A percentile compares a stretch with the other conserved stretches of the same genome.
Evolutionary conservation across 164 flowering plant genomes (phyloP).

Genomic region (Macadamia integrifolia): DNA sequence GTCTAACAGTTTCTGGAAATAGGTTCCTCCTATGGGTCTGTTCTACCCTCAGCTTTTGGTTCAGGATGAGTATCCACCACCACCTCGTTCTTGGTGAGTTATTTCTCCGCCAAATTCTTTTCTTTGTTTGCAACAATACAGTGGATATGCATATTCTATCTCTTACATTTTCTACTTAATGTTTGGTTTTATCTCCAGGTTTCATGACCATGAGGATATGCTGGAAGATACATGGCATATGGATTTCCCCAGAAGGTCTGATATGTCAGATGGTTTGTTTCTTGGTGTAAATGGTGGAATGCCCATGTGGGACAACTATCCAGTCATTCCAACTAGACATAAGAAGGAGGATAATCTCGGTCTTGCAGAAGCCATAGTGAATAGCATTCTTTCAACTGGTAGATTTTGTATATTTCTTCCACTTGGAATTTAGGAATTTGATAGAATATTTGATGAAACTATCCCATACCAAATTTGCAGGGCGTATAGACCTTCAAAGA

Average conservation of each 20-base stretch:
- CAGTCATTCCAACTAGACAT: conserved; percentile 47
- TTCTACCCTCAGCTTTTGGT: conserved; percentile 89
- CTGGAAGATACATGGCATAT: conserved; percentile 81
- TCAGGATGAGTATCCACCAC: conserved; percentile 86
- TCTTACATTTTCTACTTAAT: background rate
- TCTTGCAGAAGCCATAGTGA: conserved; percentile 92
- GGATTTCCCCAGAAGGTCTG: conserved; percentile 68
- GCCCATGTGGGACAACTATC: conserved; percentile 83
- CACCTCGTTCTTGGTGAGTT: conserved; percentile 82
- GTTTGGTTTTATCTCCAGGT: conserved; percentile 41
- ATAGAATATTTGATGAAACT: background rate
- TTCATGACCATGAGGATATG: conserved; percentile 90
- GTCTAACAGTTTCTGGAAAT: conserved; percentile 20
- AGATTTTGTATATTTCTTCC: conserved; percentile 5
- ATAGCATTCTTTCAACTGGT: conserved; percentile 94
- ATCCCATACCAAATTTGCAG: conserved; percentile 34
- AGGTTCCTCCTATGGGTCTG: conserved; percentile 99
- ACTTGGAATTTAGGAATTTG: conserved; percentile 3
- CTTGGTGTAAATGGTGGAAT: conserved; percentile 48
- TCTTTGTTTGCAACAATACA: background rate
- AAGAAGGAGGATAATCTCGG: conserved; percentile 89
- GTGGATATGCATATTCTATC: background rate
- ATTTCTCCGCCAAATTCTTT: conserved; percentile 1
- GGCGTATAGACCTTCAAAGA: conserved; percentile 92
- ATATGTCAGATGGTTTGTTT: conserved; percentile 59